Evolutionary conservation across 2,329 filamentous ascomycete genomes (phyloP), one percentile per base, ranked within the genome.

Genomic region (Lojkania enalia): DNA sequence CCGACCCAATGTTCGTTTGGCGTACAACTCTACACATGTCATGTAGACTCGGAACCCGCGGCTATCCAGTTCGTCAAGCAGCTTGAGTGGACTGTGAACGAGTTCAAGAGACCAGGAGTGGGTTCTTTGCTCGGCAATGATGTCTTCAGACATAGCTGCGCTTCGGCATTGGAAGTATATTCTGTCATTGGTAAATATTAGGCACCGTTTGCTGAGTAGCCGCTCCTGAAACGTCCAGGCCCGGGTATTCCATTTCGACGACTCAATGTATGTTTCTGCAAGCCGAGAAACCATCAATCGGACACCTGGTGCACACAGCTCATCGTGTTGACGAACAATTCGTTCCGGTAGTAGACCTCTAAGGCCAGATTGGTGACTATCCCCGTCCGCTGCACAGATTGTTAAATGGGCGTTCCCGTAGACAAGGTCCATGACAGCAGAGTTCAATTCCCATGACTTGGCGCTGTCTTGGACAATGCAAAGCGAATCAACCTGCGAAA

Each of bases 301-400:
- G 20, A 42, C 20, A 3, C 19, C 20, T 20, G 11, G 13, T n/a
- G n/a, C n/a, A n/a, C n/a, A n/a, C n/a, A n/a, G n/a, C n/a, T n/a
- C n/a, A n/a, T n/a, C n/a, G n/a, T n/a, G n/a, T n/a, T n/a, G n/a
- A n/a, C n/a, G n/a, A n/a, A n/a, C n/a, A n/a, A n/a, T n/a, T n/a
- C n/a, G 21, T 3, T 29, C 7, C 13, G 27, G 5, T 16, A 23
- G 9, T 18, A 33, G 14, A 9, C 20, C 32, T 31, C 27, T 19
- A 14, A 63, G 35, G 3, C 57, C 52, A 6, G 48, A 29, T 36
- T 38, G 37, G 9, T 39, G 44, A 16, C 40, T 27, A 4, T 13
- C 16, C 18, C 61, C 66, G 42, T 64, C 61, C 1, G 67, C 67
- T 7, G 66, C 67, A 49, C 59, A 64, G n/a, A 71, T 67, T 6